Percentiles rank a stretch among this genome's conserved stretches.
These are phyloP conservation scores for Colletotrichum sp. DNA, from an alignment of 2,329 filamentous ascomycete genomes.

Conservation along the genomic window DNA sequence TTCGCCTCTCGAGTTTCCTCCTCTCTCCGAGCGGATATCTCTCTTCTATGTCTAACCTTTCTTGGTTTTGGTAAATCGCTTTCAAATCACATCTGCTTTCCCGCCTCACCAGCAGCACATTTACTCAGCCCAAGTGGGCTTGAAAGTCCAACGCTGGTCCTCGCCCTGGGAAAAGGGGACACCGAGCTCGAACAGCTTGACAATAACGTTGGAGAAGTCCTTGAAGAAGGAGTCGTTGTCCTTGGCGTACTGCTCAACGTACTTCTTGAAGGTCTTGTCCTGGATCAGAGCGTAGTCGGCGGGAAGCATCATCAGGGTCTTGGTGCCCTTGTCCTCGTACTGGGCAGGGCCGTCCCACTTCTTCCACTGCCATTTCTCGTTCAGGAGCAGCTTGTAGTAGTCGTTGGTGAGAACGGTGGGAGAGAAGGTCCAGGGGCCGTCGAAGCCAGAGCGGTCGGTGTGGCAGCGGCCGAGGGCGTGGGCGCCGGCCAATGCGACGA, in stretches of 20 bases:
- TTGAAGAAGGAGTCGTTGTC: slow-evolving; percentile 92
- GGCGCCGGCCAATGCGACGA: slow-evolving; percentile 86
- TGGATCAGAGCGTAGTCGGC: slow-evolving; percentile 86
- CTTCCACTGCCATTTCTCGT: slow-evolving; percentile 91
- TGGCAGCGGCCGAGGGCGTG: slow-evolving; percentile 92
- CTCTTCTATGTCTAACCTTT: slow-evolving; percentile 10
- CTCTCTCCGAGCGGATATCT: slow-evolving; percentile 11
- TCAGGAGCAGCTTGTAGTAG: slow-evolving; percentile 85
- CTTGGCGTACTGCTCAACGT: slow-evolving; percentile 87
- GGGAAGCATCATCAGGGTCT: slow-evolving; percentile 96
- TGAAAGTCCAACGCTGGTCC: slow-evolving; percentile 65
- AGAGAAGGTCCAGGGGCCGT: slow-evolving; percentile 91
- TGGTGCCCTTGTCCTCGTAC: slow-evolving; percentile 86
- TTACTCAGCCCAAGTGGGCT: slow-evolving; percentile 45
- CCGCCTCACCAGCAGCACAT: background rate
- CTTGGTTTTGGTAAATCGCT: background rate
- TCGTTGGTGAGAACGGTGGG: slow-evolving; percentile 94
- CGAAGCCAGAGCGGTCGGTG: slow-evolving; percentile 84
- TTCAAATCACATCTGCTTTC: background rate
- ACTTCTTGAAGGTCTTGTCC: slow-evolving; percentile 84
- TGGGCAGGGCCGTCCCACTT: slow-evolving; percentile 94
- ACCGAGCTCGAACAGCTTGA: slow-evolving; percentile 90
- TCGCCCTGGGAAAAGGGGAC: slow-evolving; percentile 81
- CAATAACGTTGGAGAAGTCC: slow-evolving; percentile 81
- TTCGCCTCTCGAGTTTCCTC: background rate